phyloP scores from a whole-genome alignment of 352 stramenopile species.

The Pythium utonaiense region DNA sequence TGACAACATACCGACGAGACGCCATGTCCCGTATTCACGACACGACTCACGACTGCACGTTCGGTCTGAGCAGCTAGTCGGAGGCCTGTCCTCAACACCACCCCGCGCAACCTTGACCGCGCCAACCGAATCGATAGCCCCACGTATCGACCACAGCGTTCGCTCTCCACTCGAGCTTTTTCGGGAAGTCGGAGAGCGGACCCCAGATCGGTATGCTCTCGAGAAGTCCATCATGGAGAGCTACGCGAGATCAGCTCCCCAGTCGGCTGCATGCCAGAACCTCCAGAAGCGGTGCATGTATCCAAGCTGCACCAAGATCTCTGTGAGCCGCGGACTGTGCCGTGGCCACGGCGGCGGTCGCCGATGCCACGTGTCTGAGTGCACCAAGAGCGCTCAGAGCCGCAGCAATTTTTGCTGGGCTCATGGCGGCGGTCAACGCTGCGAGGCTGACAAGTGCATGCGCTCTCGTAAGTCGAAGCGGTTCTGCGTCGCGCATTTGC shows the following conservation, averaged over 20 bases:
- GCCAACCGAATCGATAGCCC: not conserved
- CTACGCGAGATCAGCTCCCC: constrained; percentile 35
- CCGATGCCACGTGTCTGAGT: constrained; percentile 55
- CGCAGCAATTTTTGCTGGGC: constrained; percentile 66
- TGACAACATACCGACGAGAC: not conserved
- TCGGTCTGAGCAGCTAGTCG: not conserved
- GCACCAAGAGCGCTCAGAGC: constrained; percentile 67
- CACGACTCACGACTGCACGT: not conserved
- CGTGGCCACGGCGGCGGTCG: constrained; percentile 62
- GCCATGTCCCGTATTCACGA: not conserved
- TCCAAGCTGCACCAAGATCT: constrained; percentile 58
- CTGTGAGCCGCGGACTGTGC: constrained; percentile 59
- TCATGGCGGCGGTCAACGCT: constrained; percentile 66
- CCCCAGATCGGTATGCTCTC: not conserved
- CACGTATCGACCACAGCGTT: not conserved
- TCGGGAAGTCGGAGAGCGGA: not conserved
- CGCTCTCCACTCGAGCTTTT: constrained; percentile 11
- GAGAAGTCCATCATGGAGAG: constrained; percentile 29
- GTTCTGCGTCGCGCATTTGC: constrained; percentile 58
- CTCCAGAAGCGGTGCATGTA: constrained; percentile 62
- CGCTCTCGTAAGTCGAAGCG: constrained; percentile 63
- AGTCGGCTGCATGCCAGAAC: constrained; percentile 51
- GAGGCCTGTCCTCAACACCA: too few species aligned
- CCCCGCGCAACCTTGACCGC: not conserved
- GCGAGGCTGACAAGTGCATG: constrained; percentile 56